These are phyloP conservation scores for Amanita polypyramis DNA, from an alignment of 768 basidiomycete species.

Conservation along the genomic window DNA sequence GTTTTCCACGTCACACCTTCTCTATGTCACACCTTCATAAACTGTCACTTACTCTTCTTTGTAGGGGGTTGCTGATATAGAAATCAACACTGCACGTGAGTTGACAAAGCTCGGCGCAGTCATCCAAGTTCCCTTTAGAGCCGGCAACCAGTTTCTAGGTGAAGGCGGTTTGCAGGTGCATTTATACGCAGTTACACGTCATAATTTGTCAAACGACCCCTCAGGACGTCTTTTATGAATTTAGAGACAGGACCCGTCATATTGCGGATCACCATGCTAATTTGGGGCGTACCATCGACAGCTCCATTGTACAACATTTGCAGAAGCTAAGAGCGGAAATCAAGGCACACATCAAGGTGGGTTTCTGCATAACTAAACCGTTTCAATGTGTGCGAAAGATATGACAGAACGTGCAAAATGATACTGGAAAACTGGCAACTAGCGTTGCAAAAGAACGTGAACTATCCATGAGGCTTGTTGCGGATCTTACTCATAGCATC, in stretches of 20 bases:
- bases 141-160: constrained; percentile 97
- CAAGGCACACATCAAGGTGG: constrained; percentile 93
- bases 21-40: background rate
- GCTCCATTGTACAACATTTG: constrained; percentile 94
- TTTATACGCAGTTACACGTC: constrained; percentile 11
- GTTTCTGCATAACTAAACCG: constrained; percentile 5
- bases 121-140: constrained; percentile 93
- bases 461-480: constrained; percentile 71
- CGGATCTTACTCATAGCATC: constrained; percentile 79
- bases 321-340: constrained; percentile 93
- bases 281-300: constrained; percentile 91
- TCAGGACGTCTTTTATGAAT: constrained; percentile 84
- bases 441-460: constrained; percentile 92
- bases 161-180: constrained; percentile 83
- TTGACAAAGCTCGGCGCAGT: constrained; percentile 89
- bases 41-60: background rate
- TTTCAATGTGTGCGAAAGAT: background rate
- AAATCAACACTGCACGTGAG: constrained; percentile 90
- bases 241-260: constrained; percentile 86
- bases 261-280: constrained; percentile 97
- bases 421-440: constrained; percentile 86
- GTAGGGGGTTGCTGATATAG: constrained; percentile 66
- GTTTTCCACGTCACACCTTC: background rate
- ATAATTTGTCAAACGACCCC: background rate
- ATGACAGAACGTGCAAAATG: constrained; percentile 83